Percentiles rank a stretch among this genome's conserved stretches.
These are phyloP conservation scores for Fusarium protoensiforme DNA, from an alignment of 2,329 filamentous ascomycete species.

Conservation along the genomic window DNA sequence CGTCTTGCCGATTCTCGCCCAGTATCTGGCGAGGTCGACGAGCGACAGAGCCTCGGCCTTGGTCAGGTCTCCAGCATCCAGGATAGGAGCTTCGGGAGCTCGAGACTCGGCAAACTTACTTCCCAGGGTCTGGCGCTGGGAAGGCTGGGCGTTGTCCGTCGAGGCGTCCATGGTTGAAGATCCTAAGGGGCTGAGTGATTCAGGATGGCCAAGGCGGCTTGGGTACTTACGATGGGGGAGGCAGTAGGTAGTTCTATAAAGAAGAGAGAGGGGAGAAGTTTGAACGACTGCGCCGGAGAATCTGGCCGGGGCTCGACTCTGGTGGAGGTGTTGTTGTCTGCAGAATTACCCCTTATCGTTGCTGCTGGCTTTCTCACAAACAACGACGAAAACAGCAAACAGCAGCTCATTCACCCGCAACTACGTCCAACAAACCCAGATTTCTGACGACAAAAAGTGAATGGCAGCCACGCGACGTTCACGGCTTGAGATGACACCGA, in stretches of 20 bases:
- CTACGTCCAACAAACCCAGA: too few species aligned
- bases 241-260: not conserved
- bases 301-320: too few species aligned
- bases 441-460: too few species aligned
- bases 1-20: not conserved
- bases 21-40: not conserved
- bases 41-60: not conserved
- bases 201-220: not conserved
- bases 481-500: too few species aligned
- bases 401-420: too few species aligned
- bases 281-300: too few species aligned
- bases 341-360: too few species aligned
- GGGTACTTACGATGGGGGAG: not conserved
- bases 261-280: too few species aligned
- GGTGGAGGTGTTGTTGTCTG: too few species aligned
- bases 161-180: not conserved
- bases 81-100: not conserved
- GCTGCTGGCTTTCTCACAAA: too few species aligned
- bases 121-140: not conserved
- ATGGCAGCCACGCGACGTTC: too few species aligned
- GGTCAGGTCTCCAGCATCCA: not conserved
- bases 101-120: not conserved
- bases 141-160: not conserved
- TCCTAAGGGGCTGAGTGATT: not conserved
- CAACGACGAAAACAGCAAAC: too few species aligned